Base-by-base conservation (phyloP, 768 basidiomycete species). In the Serendipita sp. region DNA sequence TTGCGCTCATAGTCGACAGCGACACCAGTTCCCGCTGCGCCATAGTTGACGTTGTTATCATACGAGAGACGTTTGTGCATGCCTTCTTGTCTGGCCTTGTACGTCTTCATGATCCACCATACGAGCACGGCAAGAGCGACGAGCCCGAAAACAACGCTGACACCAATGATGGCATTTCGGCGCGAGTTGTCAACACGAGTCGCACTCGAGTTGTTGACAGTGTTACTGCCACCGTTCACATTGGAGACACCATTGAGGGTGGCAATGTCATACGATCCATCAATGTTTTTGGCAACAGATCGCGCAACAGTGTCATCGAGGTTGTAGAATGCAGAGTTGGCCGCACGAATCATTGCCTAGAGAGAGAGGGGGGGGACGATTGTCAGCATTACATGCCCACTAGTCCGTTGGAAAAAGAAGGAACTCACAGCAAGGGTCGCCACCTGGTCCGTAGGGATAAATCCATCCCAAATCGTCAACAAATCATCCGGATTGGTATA, bases 161-260 rank as follows among this genome's bases (percentile, higher is more conserved):
- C 91, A 23, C 93, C 93, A 67, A 96, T 93, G 71, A 95, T 92
- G 30, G 89, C 89, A 68, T 94, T 84, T 70, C 88, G 81, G 11
- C 90, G 80, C 15, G 79, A 76, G 69, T 80, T 82, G 64, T 75
- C 75, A n/a, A 70, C 67, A 23, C 66, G 64, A 7, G 66, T 41
- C 44, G 67, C 52, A 23, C 68, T 67, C n/a, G 72, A 71, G 15
- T 76, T 72, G 23, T 23, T 23, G 23, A 23, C 23, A 30, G 71
- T 73, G 34, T 69, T 74, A 30, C 68, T 70, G 8, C 69, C 67
- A 16, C 73, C 63, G 23, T 18, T 28, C 2, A 54, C 60, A 15
- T 54, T 54, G 11, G 52, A 54, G 13, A 54, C 65, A 47, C 65
- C 64, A 44, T 10, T 44, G 64, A 30, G 47, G 44, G 48, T 8